Conservation (phyloP, 1,139 yeast genomes). For the Geotrichum cucujoidarum region DNA sequence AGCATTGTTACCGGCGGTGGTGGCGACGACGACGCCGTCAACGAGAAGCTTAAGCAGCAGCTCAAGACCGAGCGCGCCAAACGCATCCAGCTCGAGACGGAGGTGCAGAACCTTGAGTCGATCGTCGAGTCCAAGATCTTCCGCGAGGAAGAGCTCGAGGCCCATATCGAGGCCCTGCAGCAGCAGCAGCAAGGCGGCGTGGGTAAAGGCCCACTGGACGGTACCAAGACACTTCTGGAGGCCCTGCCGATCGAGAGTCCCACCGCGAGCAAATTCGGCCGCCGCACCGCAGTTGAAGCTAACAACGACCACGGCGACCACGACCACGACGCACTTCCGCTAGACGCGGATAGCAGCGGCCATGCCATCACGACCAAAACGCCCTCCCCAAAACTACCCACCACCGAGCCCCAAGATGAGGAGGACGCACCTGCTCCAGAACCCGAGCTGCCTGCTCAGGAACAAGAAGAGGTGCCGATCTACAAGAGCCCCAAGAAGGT, state of each 20-base stretch:
- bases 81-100: slow-evolving; percentile 12
- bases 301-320: not conserved
- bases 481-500: slow-evolving; percentile 28
- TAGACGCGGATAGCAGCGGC: not conserved
- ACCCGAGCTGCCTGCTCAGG: not conserved
- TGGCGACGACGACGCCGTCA: slow-evolving; percentile 5
- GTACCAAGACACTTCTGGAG: not conserved
- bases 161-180: slow-evolving; percentile 7
- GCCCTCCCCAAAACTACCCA: not conserved
- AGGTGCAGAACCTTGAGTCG: slow-evolving; percentile 13
- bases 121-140: slow-evolving; percentile 16
- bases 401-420: not conserved
- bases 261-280: not conserved
- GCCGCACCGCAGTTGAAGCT: not conserved
- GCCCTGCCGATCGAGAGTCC: slow-evolving; percentile 4
- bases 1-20: slow-evolving; percentile 2
- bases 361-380: not conserved
- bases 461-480: not conserved
- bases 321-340: not conserved
- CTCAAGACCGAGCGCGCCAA: slow-evolving; percentile 11
- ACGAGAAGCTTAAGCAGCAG: slow-evolving; percentile 11
- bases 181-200: not conserved
- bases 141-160: slow-evolving; percentile 17
- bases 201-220: not conserved
- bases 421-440: not conserved